Conservation (phyloP, 495 filamentous ascomycete genomes). For the Tuber brumale region DNA sequence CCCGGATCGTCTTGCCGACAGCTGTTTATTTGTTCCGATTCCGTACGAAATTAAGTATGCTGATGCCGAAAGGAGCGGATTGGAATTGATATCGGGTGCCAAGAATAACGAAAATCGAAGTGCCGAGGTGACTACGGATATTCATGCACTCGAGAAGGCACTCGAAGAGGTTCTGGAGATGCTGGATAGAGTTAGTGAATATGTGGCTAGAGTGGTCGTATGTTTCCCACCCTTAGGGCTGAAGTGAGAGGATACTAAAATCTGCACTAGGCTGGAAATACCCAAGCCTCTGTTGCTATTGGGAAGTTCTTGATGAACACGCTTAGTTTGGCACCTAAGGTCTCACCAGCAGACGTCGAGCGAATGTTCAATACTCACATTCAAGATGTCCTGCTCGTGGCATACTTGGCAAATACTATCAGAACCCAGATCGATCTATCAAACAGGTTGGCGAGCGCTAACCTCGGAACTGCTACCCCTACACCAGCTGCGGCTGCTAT, state of each 20-base stretch:
- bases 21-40: constrained; percentile 91
- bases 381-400: constrained; percentile 94
- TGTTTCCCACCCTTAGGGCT: background rate
- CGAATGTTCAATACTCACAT: constrained; percentile 98
- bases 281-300: constrained; percentile 68
- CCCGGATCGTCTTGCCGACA: constrained; percentile 86
- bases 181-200: constrained; percentile 81
- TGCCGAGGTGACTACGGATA: constrained; percentile 67
- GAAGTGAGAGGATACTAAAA: background rate
- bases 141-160: constrained; percentile 75
- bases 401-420: constrained; percentile 96
- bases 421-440: constrained; percentile 98
- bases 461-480: background rate
- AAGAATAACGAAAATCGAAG: constrained; percentile 70
- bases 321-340: constrained; percentile 86
- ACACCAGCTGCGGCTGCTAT: background rate
- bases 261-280: constrained; percentile 51
- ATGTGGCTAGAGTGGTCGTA: constrained; percentile 76
- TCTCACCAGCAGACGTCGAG: constrained; percentile 81
- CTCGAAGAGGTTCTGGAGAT: constrained; percentile 79
- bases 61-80: constrained; percentile 83
- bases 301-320: constrained; percentile 93
- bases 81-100: constrained; percentile 76
- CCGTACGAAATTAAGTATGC: constrained; percentile 86
- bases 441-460: constrained; percentile 71